A percentile compares a stretch with the other conserved stretches of the same genome.
Evolutionary conservation across 495 filamentous ascomycete genomes (phyloP).

Genomic region (Acidiella bohemica): DNA sequence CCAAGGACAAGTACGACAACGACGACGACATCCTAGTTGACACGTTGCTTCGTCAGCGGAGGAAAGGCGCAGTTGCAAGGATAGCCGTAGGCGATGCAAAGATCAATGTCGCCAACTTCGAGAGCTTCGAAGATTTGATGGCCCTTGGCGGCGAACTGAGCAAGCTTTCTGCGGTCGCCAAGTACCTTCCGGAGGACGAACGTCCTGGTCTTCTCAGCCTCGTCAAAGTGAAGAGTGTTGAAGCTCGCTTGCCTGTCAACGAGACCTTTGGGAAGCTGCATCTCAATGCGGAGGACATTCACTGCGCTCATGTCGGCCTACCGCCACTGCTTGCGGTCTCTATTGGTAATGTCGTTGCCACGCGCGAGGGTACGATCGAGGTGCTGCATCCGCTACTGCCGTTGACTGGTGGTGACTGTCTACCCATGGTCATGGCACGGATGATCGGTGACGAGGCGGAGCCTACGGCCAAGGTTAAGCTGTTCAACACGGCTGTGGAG

Average conservation of each 20-base stretch:
- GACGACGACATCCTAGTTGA: constrained; percentile 93
- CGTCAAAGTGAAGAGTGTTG: constrained; percentile 47
- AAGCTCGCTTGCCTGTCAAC: constrained; percentile 41
- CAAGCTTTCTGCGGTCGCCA: constrained; percentile 72
- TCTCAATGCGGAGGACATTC: constrained; percentile 42
- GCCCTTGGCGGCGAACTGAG: constrained; percentile 62
- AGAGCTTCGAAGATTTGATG: constrained; percentile 49
- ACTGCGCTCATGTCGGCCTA: constrained; percentile 71
- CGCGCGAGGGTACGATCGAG: constrained; percentile 54
- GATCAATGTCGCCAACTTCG: constrained; percentile 41
- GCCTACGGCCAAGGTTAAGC: constrained; percentile 72
- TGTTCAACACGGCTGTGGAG: constrained; percentile 67
- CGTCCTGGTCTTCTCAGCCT: constrained; percentile 78
- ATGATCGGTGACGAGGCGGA: constrained; percentile 91
- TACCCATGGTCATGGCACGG: constrained; percentile 60
- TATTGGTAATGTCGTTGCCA: constrained; percentile 43
- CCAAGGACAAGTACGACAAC: constrained; percentile 78
- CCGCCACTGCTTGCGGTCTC: constrained; percentile 69
- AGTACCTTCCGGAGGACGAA: constrained; percentile 92
- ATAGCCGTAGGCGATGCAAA: constrained; percentile 49
- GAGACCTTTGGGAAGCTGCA: constrained; percentile 53
- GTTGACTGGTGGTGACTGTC: constrained; percentile 21
- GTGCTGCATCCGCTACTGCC: constrained; percentile 45
- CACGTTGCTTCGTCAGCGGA: constrained; percentile 75
- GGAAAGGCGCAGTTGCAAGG: constrained; percentile 75